Evolutionary conservation across 2,329 filamentous ascomycete species (phyloP).

Genomic region (Cytospora mali): DNA sequence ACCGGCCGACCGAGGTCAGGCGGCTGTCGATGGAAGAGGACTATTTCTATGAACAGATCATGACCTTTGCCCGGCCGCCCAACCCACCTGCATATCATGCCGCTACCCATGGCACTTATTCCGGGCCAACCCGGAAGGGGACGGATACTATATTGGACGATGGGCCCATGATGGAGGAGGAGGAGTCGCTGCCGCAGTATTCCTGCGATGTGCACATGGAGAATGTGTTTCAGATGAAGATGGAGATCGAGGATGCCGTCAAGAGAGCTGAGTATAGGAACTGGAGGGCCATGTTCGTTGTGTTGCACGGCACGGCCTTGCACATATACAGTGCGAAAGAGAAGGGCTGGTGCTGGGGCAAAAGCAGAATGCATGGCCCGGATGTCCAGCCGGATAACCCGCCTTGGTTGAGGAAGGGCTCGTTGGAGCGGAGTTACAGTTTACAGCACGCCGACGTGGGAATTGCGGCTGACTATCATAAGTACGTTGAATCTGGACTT

Average conservation of each 20-base stretch:
- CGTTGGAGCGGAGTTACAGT: slow-evolving; percentile 68
- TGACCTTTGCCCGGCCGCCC: slow-evolving; percentile 49
- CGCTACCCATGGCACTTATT: slow-evolving; percentile 41
- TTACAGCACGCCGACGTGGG: slow-evolving; percentile 76
- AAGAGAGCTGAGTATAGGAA: slow-evolving; percentile 63
- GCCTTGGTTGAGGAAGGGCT: slow-evolving; percentile 55
- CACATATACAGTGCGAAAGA: slow-evolving; percentile 64
- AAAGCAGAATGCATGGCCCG: slow-evolving; percentile 50
- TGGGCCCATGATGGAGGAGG: slow-evolving; percentile 38
- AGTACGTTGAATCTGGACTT: slow-evolving; percentile 46
- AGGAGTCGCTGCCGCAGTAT: slow-evolving; percentile 58
- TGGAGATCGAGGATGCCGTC: slow-evolving; percentile 67
- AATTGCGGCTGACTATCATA: slow-evolving; percentile 71
- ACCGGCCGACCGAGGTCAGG: slow-evolving; percentile 33
- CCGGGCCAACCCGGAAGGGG: slow-evolving; percentile 30
- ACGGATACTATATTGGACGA: slow-evolving; percentile 29
- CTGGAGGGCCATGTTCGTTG: slow-evolving; percentile 65
- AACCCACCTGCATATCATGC: slow-evolving; percentile 46
- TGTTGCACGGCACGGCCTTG: slow-evolving; percentile 69
- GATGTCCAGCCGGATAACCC: slow-evolving; percentile 53
- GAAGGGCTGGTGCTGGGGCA: slow-evolving; percentile 54
- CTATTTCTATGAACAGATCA: slow-evolving; percentile 54
- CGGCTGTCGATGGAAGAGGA: slow-evolving; percentile 60
- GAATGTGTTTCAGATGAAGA: slow-evolving; percentile 63
- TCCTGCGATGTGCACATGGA: slow-evolving; percentile 58